A percentile compares a stretch with the other conserved stretches of the same genome.
Conservation (phyloP, 495 filamentous ascomycete genomes). For the Chlorociboria aeruginascens region DNA sequence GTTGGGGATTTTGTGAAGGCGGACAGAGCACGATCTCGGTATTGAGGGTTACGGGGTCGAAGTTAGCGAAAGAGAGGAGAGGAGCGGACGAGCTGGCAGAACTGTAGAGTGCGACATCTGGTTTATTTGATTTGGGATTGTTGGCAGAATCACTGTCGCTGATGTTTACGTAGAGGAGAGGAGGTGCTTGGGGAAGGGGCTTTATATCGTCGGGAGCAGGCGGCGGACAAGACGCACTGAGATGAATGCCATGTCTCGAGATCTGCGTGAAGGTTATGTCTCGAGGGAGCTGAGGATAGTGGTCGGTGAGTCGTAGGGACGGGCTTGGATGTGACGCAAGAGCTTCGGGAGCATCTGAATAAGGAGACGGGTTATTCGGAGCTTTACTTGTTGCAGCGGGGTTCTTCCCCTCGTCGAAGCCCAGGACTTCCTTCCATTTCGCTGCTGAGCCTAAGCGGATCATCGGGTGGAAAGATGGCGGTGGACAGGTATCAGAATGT, state of each 20-base stretch:
- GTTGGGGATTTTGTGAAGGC: background rate
- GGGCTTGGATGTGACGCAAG: background rate
- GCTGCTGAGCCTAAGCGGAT: conserved; percentile 3
- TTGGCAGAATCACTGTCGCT: background rate
- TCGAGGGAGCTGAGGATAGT: conserved; percentile 8
- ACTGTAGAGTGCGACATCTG: conserved; percentile 11
- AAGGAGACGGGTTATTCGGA: background rate
- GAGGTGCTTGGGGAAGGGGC: conserved; percentile 9
- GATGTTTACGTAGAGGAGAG: conserved; percentile 10
- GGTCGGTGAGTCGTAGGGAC: background rate
- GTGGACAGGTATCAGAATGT: too few relatives aligned
- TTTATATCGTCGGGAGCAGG: conserved; percentile 11
- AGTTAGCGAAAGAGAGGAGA: conserved; percentile 8
- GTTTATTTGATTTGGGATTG: background rate
- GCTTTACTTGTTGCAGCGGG: too few relatives aligned
- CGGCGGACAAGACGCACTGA: conserved; percentile 5
- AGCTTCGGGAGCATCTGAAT: conserved; percentile 2
- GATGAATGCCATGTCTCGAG: conserved; percentile 3
- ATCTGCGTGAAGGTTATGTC: conserved; percentile 10
- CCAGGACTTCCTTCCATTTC: conserved; percentile 17
- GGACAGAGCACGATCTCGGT: conserved; percentile 15
- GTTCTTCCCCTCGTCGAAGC: conserved; percentile 12
- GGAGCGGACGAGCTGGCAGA: conserved; percentile 1
- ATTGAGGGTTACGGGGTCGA: conserved; percentile 2
- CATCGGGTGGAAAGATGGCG: background rate